Evolutionary conservation across 768 basidiomycete genomes (phyloP), one percentile per base, ranked within the genome.

Genomic region (Pisolithus tinctorius): DNA sequence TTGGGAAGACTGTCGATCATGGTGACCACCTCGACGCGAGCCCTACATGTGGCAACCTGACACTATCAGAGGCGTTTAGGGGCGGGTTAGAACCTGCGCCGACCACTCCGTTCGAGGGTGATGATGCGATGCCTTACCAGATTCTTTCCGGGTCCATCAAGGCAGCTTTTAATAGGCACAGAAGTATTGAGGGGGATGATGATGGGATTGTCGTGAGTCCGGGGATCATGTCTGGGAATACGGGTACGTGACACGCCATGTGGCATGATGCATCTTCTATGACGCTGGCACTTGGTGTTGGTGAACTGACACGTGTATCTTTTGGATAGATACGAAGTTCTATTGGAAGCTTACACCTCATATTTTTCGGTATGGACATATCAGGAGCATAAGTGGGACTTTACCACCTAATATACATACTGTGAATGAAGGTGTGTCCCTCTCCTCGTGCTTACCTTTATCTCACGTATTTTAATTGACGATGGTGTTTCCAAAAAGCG

Each of bases 361-460:
- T 57, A 88, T 90, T 55, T 88, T 86, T 76, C 79, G 87, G 16
- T 90, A 88, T 52, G 64, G 61, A 17, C 70, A 69, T 46, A 71
- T 65, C 6, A 66, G 67, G 38, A 59, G 58, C 27, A 60, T 63
- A 0, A 66, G 62, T 17, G 60, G 66, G 27, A 52, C 69, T 26
- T 49, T 58, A 1, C 56, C 6, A 25, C 26, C 13, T n/a, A 26
- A 62, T 25, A 67, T 83, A n/a, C 88, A 88, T 63, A 86, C 86
- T 2, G 78, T 88, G 26, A 78, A 88, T 51, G 88, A 88, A 74
- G 74, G 84, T 83, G 59, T 60, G 78, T 60, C 11, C 10, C 11
- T n/a, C n/a, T 49, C 34, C 40, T 31, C 5, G 13, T 34, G 20
- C 20, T 20, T 20, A 20, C 20, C 16, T 14, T 50, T 14, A 45